phyloP scores from a whole-genome alignment of 805 yeast genomes.

The Starmera pachycereana region DNA sequence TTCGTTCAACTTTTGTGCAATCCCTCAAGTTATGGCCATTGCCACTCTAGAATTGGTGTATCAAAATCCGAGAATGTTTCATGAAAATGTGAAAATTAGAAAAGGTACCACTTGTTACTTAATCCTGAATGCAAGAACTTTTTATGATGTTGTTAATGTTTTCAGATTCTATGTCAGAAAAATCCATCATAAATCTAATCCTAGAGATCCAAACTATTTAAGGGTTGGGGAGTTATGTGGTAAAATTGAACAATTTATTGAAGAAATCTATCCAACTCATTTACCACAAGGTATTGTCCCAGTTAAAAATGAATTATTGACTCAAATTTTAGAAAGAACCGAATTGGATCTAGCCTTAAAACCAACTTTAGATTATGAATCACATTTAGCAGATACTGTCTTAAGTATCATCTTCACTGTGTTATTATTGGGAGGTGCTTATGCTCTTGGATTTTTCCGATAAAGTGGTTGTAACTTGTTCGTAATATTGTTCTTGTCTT shows the following conservation, averaged over 20 bases:
- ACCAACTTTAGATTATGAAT: slow-evolving; percentile 15
- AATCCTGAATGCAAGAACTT: slow-evolving; percentile 63
- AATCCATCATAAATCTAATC: slow-evolving; percentile 72
- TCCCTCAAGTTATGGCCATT: slow-evolving; percentile 98
- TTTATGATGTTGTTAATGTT: slow-evolving; percentile 65
- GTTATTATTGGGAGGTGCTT: neutral
- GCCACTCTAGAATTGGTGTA: slow-evolving; percentile 85
- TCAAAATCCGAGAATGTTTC: slow-evolving; percentile 67
- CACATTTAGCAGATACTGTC: slow-evolving; percentile 13
- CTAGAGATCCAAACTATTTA: slow-evolving; percentile 78
- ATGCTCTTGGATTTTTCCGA: too few species aligned
- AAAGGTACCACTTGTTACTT: slow-evolving; percentile 78
- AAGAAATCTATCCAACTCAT: slow-evolving; percentile 57
- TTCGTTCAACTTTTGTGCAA: slow-evolving; percentile 84
- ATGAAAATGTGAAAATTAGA: slow-evolving; percentile 73
- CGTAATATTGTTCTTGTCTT: too few species aligned
- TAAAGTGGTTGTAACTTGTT: too few species aligned
- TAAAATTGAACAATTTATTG: slow-evolving; percentile 81
- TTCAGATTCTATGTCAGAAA: slow-evolving; percentile 64
- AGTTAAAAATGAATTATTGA: slow-evolving; percentile 24
- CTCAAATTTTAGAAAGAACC: slow-evolving; percentile 33
- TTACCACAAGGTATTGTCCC: slow-evolving; percentile 45
- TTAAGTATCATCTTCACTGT: slow-evolving; percentile 1
- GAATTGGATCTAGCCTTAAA: slow-evolving; percentile 27
- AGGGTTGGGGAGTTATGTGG: slow-evolving; percentile 79